Evolutionary conservation across 1,139 yeast species (phyloP).

Genomic region (Nakaseomyces kungkrabaensis): DNA sequence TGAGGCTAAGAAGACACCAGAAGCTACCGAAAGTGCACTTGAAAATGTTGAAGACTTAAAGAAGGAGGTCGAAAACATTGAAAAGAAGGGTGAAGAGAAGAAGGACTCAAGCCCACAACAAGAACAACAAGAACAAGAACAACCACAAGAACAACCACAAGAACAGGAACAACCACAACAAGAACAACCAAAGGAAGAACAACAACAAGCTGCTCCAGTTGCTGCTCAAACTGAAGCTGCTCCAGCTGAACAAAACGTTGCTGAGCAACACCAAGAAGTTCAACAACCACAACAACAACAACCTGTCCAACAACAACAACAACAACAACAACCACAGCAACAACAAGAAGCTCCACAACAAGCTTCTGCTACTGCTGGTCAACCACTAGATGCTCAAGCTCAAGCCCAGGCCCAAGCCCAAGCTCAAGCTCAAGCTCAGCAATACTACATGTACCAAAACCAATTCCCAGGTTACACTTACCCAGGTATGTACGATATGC

Average conservation of each 20-base stretch:
- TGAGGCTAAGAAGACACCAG: conserved; percentile 2
- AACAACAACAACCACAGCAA: conserved; percentile 4
- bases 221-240: conserved; percentile 5
- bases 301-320: conserved; percentile 5
- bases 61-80: conserved; percentile 5
- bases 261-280: conserved; percentile 4
- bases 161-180: conserved; percentile 12
- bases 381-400: conserved; percentile 16
- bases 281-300: conserved; percentile 7
- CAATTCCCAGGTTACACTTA: conserved; percentile 32
- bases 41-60: conserved; percentile 7
- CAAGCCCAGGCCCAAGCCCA: conserved; percentile 13
- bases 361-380: conserved; percentile 14
- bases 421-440: conserved; percentile 24
- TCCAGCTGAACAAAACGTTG: conserved; percentile 3
- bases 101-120: conserved; percentile 3
- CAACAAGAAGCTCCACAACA: conserved; percentile 7
- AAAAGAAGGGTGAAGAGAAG: conserved; percentile 1
- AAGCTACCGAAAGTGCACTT: conserved; percentile 2
- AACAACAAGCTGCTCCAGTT: conserved; percentile 6
- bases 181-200: conserved; percentile 3
- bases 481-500: conserved; percentile 30
- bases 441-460: conserved; percentile 29
- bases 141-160: conserved; percentile 6
- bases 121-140: neutral